Conservation (phyloP, 2,329 filamentous ascomycete species). For the Phaeosphaeriaceae sp. region DNA sequence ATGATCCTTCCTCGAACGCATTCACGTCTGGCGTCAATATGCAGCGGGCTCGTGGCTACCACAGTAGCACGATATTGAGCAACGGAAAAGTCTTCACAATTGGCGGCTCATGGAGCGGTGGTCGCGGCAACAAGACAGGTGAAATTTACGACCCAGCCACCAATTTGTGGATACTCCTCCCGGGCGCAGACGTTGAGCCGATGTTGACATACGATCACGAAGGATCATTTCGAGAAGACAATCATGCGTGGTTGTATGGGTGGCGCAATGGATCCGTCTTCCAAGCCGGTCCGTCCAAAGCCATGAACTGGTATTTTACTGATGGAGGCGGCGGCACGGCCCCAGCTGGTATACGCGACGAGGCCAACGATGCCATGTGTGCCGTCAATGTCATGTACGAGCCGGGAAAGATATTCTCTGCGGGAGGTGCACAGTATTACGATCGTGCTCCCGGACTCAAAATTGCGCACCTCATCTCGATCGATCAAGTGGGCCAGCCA, state of each 20-base stretch:
- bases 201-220: constrained; percentile 27
- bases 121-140: constrained; percentile 19
- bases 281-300: constrained; percentile 61
- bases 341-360: constrained; percentile 53
- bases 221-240: constrained; percentile 23
- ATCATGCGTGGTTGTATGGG: constrained; percentile 31
- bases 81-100: constrained; percentile 29
- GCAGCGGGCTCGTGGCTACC: constrained; percentile 25
- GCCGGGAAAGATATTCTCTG: constrained; percentile 49
- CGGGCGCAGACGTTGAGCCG: constrained; percentile 21
- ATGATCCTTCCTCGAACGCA: constrained; percentile 18
- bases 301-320: constrained; percentile 65
- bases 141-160: constrained; percentile 22
- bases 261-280: constrained; percentile 50
- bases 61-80: constrained; percentile 23
- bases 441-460: constrained; percentile 13
- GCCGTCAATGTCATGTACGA: constrained; percentile 60
- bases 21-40: constrained; percentile 23
- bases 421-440: constrained; percentile 25
- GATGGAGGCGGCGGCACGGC: constrained; percentile 50
- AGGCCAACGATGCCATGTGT: constrained; percentile 42
- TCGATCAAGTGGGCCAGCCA: constrained; percentile 19
- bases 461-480: constrained; percentile 24
- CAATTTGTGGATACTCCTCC: constrained; percentile 23
- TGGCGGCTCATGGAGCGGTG: constrained; percentile 25